Conservation (phyloP, 2,329 filamentous ascomycete species). For the Colletotrichum australisinense region DNA sequence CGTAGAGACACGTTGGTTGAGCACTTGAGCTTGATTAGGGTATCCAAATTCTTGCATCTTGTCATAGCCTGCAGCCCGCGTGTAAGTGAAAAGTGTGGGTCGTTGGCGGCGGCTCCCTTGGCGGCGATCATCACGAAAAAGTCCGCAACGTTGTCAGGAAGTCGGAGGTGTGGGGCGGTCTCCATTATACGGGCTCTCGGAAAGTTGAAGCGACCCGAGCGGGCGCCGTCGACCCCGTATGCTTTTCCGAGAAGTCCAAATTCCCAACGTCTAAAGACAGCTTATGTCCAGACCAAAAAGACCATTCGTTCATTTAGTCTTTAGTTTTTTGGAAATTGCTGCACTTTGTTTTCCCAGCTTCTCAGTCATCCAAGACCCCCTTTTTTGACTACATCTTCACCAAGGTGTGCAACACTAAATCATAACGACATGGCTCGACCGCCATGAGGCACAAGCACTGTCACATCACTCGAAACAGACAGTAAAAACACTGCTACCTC, state of each 20-base stretch:
- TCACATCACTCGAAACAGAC: not conserved
- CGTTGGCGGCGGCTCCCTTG: slow-evolving; percentile 22
- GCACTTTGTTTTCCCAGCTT: not conserved
- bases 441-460: not conserved
- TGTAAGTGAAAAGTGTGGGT: slow-evolving; percentile 22
- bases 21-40: not conserved
- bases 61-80: slow-evolving; percentile 7
- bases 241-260: slow-evolving; percentile 28
- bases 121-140: slow-evolving; percentile 21
- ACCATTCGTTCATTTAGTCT: slow-evolving; percentile 3
- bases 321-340: not conserved
- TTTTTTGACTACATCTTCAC: not conserved
- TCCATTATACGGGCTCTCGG: slow-evolving; percentile 20
- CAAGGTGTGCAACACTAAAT: not conserved
- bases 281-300: not conserved
- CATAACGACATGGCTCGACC: not conserved
- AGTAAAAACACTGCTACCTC: not conserved
- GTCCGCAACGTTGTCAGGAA: not conserved
- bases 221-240: slow-evolving; percentile 29
- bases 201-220: slow-evolving; percentile 23
- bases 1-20: slow-evolving; percentile 12
- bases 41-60: slow-evolving; percentile 8
- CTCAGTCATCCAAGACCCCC: not conserved
- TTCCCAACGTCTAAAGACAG: slow-evolving; percentile 22
- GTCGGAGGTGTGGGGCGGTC: slow-evolving; percentile 7